Base-by-base conservation (phyloP, 768 basidiomycete genomes). In the Amyloporia xantha region DNA sequence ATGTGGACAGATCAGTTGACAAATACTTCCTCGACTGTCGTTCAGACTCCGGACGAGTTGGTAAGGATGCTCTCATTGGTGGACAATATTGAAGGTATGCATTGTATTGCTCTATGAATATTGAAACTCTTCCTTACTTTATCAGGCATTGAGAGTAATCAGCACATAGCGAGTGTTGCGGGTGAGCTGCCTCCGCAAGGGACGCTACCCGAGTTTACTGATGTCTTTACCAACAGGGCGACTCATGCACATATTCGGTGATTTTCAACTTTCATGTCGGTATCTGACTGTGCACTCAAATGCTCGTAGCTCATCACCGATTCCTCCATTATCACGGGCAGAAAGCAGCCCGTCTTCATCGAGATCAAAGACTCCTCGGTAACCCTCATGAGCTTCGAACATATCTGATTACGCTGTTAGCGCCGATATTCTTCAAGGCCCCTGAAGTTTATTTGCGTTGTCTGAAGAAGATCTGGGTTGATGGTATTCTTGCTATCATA, bases 311-410 rank as follows among this genome's bases (percentile, higher is more conserved):
- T 7, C 69, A 56, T 62, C 52, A 54, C 11, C 60, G 68, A 28
- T 77, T 76, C 41, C 55, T 69, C 25, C 69, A 78, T 55, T 73
- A 71, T 42, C 63, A 74, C 52, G 77, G 77, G 2, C 71, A 77
- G 56, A 63, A 67, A 2, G 57, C 57, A 37, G 74, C 73, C 2
- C 75, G 78, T 7, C 62, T 80, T 13, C 60, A 69, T 39, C 66
- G 71, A 1, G 64, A 72, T 48, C 68, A 71, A 49, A 75, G 72
- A 11, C 65, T 79, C 15, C 58, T 61, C 26, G 15, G 53, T 44
- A 4, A 44, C 33, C 19, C 21, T 17, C 26, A 50, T 45, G 21
- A 41, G 1, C 30, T 36, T 7, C 44, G 53, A 19, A 55, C 62
- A 7, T 48, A 48, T 1, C 33, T 57, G 15, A 59, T 63, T 44